Percentiles rank a stretch among this genome's conserved stretches.
These are phyloP conservation scores for Thymus mandschuricus DNA, from an alignment of 257 asterid species.

Conservation along the genomic window DNA sequence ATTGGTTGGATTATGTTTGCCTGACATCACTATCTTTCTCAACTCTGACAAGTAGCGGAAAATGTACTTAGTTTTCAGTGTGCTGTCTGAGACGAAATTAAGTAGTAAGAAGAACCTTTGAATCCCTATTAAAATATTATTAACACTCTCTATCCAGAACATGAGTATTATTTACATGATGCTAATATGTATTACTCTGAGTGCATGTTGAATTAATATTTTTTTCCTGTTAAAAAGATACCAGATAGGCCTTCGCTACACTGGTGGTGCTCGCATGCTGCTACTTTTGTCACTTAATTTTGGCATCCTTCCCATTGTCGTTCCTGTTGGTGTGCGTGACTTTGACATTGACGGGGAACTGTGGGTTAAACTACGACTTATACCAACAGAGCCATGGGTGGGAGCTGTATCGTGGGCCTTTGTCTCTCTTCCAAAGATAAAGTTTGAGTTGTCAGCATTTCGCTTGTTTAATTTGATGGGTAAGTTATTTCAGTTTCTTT, in stretches of 20 bases:
- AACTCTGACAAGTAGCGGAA: conserved; percentile 4
- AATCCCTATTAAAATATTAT: background rate
- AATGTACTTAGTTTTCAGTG: conserved; percentile 14
- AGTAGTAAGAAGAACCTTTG: background rate
- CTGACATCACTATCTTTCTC: background rate
- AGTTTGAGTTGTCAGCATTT: conserved; percentile 88
- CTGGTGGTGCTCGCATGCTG: conserved; percentile 96
- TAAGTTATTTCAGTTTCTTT: conserved; percentile 41
- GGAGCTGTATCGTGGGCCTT: conserved; percentile 99
- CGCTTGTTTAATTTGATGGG: conserved; percentile 98
- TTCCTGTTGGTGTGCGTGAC: conserved; percentile 91
- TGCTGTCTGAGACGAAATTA: conserved; percentile 15
- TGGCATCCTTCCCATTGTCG: conserved; percentile 72
- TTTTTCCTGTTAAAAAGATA: conserved; percentile 54
- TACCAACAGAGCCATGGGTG: conserved; percentile 98
- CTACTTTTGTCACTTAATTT: conserved; percentile 80
- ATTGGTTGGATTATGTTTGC: conserved; percentile 16
- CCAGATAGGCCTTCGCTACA: conserved; percentile 72
- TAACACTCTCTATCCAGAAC: conserved; percentile 17
- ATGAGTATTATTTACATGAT: conserved; percentile 9
- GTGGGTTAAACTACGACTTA: conserved; percentile 89
- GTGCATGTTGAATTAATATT: conserved; percentile 19
- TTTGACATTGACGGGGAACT: conserved; percentile 97
- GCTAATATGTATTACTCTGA: conserved; percentile 5
- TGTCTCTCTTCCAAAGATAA: conserved; percentile 96